Conservation (phyloP, 2,329 filamentous ascomycete genomes). For the Ascochyta viciae-villosae region DNA sequence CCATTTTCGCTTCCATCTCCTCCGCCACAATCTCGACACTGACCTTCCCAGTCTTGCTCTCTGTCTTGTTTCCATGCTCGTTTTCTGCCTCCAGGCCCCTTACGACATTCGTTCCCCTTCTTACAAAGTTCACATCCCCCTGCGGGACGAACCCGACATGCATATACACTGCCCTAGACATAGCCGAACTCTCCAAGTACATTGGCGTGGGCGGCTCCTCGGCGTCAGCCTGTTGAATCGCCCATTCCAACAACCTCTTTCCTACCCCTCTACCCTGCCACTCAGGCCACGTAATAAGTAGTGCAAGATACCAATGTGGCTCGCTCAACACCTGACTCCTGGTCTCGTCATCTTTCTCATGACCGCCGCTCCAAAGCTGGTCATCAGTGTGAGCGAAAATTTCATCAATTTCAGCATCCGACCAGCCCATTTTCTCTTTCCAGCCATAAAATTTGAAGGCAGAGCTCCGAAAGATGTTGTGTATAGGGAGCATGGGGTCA, state of each 20-base stretch:
- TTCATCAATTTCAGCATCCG: constrained; percentile 33
- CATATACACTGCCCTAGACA: constrained; percentile 38
- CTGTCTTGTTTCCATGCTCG: not conserved
- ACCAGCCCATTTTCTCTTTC: constrained; percentile 30
- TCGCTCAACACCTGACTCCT: constrained; percentile 27
- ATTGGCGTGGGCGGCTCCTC: constrained; percentile 29
- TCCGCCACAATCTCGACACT: constrained; percentile 7
- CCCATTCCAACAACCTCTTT: constrained; percentile 39
- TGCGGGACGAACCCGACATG: constrained; percentile 38
- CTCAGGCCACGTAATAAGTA: constrained; percentile 37
- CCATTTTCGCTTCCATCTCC: not conserved
- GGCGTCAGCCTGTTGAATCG: constrained; percentile 41
- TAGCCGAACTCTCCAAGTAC: constrained; percentile 39
- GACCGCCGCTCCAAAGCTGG: constrained; percentile 26
- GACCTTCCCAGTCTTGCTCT: constrained; percentile 1
- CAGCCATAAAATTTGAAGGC: constrained; percentile 33
- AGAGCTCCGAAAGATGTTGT: constrained; percentile 28
- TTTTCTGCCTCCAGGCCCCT: constrained; percentile 8
- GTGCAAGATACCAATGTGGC: constrained; percentile 43
- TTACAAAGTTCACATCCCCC: not conserved
- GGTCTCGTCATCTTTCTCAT: constrained; percentile 26
- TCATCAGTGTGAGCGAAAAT: constrained; percentile 31
- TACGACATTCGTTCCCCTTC: constrained; percentile 5
- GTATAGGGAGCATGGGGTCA: constrained; percentile 23
- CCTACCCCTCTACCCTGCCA: constrained; percentile 41